Evolutionary conservation across 345 rosid genomes (phyloP), one percentile per base, ranked within the genome.

Genomic region (Eucalyptus tenuipes): DNA sequence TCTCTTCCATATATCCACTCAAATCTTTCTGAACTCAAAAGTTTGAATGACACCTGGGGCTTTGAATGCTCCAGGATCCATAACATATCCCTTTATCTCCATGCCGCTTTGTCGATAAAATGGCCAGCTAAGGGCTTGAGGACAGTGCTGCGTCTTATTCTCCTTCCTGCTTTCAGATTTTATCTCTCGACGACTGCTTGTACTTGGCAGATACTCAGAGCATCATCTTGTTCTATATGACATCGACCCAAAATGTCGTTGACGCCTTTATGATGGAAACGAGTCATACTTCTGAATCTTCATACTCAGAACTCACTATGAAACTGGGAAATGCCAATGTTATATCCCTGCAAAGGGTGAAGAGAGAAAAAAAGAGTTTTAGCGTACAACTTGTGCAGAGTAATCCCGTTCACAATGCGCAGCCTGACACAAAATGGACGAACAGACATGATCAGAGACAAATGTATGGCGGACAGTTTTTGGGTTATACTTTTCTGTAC

Each of bases 321-420:
- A 96, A 97, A 89, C 99, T 96, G 37, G 99, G 99, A 92, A 97
- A 96, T 85, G 96, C 93, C 64, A 95, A 49, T 40, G 93, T 95
- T 93, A 96, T 96, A 89, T 97, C 99, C 95, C 99, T 97, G 92
- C 52, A 93, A 48, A 49, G 87, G 49, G 90, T 25, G 44, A 71
- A 89, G 57, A 75, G 44, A 31, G 8, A 45, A 68, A 18, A 47
- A 48, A 48, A 17, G 27, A 14, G 8, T 9, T 47, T 4, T 22
- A 16, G 52, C 6, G 24, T 2, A 11, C 1, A 50, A 17, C 10
- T n/a, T n/a, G 59, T 31, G 57, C 44, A 48, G 59, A n/a, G 61
- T 49, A 85, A 49, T 49, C 15, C 31, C 7, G 13, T 59, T 59
- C 25, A 25, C 31, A 86, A 24, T 18, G 20, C 24, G 37, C 50